Evolutionary conservation across 306 rosid species (phyloP), one percentile per base, ranked within the genome.

Genomic region (Cucurbita moschata): DNA sequence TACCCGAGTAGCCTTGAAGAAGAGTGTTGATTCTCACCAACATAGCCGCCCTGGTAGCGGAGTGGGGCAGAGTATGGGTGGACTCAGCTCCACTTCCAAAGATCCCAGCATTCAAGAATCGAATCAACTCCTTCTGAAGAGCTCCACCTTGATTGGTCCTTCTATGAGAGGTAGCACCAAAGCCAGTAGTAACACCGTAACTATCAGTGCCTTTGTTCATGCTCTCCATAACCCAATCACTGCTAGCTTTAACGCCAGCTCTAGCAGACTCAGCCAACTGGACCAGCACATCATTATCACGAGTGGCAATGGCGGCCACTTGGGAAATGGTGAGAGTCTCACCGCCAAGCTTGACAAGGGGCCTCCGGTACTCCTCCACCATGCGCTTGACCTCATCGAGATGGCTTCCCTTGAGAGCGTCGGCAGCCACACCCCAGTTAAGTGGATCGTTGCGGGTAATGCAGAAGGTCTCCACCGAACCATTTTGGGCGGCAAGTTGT

Each of bases 141-240:
- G 97, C 98, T 23, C 84, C 97, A 6, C 97, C 97, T 39, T 93
- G 84, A 30, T 90, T 87, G 65, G 98, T 93, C 54, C 97, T 75
- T 8, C 96, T 79, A 67, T 89, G 98, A 0, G 97, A 90, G 7
- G 94, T 93, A 0, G 98, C 94, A 58, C 98, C 98, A 74, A 93
- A 90, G 0, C 98, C 98, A 44, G 98, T 93, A 77, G 98, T 93
- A 55, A 93, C 88, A 21, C 98, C 98, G 2, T 93, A 93, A 26
- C 92, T 90, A 47, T 93, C 97, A 0, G 85, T 90, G 0, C 96
- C 98, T 0, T 85, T 87, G 49, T 52, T 57, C 94, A 90, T 82
- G 72, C 92, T 87, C 0, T 93, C 86, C 92, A 88, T 85, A 2
- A 93, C 96, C 98, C 98, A 93, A 21, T 93, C 94, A 49, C 97